A percentile compares a stretch with the other conserved stretches of the same genome.
phyloP scores from a whole-genome alignment of 2,329 filamentous ascomycete species.

The Talaromyces sp. region DNA sequence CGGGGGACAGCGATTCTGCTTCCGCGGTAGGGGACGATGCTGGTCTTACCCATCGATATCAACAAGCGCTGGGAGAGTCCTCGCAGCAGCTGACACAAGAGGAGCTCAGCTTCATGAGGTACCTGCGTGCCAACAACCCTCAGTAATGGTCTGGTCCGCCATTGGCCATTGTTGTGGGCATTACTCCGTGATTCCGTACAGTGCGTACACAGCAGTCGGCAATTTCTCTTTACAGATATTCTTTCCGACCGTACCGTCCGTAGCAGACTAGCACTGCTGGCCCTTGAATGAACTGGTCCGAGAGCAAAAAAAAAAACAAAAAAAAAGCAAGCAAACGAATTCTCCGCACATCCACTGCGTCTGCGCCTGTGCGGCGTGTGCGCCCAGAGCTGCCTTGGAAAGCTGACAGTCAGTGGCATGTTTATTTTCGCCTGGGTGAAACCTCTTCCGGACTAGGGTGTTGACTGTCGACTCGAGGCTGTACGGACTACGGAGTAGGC shows the following conservation, averaged over 20 bases:
- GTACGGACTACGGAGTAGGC: not conserved
- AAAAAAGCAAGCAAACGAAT: not conserved
- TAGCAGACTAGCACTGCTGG: not conserved
- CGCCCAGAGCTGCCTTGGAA: not conserved
- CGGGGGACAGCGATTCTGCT: slow-evolving; percentile 56
- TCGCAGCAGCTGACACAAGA: slow-evolving; percentile 36
- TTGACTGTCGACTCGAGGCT: not conserved
- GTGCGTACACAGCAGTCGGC: not conserved
- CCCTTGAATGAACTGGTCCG: not conserved
- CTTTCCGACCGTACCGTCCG: not conserved
- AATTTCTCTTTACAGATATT: not conserved
- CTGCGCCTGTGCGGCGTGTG: not conserved
- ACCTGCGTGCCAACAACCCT: slow-evolving; percentile 36
- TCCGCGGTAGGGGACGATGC: slow-evolving; percentile 54
- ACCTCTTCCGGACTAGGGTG: not conserved
- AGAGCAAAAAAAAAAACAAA: not conserved
- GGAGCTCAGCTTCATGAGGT: slow-evolving; percentile 50
- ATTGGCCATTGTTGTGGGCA: not conserved
- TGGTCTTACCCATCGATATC: slow-evolving; percentile 70
- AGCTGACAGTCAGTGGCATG: not conserved
- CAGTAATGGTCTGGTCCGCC: slow-evolving; percentile 5
- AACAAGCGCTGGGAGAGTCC: slow-evolving; percentile 64
- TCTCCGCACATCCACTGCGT: not conserved
- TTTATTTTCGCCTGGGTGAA: not conserved
- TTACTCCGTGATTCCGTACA: not conserved